These are phyloP conservation scores for Thelonectria blattea DNA, from an alignment of 2,329 filamentous ascomycete genomes.

Conservation along the genomic window DNA sequence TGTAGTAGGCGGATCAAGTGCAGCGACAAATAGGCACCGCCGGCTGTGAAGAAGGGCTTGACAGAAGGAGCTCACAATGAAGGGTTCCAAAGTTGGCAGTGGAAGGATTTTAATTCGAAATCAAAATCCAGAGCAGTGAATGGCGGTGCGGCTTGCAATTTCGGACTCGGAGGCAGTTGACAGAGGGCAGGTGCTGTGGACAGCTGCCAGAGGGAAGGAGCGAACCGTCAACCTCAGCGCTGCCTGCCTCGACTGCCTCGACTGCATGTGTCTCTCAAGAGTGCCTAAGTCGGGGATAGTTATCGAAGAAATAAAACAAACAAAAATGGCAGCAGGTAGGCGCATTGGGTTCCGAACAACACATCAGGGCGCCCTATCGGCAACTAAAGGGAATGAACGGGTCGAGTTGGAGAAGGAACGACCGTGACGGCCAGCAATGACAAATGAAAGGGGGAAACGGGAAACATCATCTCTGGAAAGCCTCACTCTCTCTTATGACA, in stretches of 20 bases:
- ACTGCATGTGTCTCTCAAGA: background rate
- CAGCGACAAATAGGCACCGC: background rate
- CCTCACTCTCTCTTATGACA: slow-evolving; percentile 10
- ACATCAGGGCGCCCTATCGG: too few relatives aligned
- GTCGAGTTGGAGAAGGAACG: background rate
- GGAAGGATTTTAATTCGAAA: background rate
- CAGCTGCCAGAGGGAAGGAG: slow-evolving; percentile 16
- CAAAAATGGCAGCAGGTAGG: background rate
- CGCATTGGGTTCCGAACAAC: background rate
- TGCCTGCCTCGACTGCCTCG: background rate
- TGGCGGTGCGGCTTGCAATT: background rate
- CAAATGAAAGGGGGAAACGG: background rate
- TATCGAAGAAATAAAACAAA: background rate
- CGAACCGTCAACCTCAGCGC: slow-evolving; percentile 1
- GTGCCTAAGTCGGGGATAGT: background rate
- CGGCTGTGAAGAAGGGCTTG: background rate
- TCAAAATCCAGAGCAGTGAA: background rate
- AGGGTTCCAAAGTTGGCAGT: background rate
- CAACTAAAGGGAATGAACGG: background rate
- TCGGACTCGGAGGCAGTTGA: slow-evolving; percentile 11
- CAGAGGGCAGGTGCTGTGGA: background rate
- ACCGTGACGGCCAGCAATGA: background rate
- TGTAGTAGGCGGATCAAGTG: background rate
- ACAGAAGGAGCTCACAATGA: background rate
- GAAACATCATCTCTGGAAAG: background rate